Conservation (phyloP, 164 flowering plant genomes). For the Nymphaea thermarum region DNA sequence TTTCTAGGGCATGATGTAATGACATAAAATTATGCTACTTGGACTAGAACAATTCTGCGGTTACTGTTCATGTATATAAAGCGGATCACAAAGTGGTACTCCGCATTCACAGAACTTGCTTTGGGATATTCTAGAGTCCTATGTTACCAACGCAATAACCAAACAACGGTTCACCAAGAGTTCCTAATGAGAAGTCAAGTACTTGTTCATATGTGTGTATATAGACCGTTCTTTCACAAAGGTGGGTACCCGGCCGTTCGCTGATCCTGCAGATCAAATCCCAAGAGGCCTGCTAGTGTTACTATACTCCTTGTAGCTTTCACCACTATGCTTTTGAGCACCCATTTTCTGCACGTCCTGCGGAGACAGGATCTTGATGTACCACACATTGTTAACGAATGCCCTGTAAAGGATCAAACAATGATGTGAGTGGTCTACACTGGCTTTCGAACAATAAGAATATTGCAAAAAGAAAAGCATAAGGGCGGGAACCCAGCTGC, state of each 20-base stretch:
- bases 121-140: not conserved
- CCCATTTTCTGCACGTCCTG: constrained; percentile 63
- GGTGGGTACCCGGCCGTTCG: not conserved
- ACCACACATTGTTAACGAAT: constrained; percentile 79
- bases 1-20: too few relatives aligned
- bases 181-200: not conserved
- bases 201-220: not conserved
- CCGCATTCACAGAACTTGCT: too few relatives aligned
- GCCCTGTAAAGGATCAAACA: constrained; percentile 31
- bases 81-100: too few relatives aligned
- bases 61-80: too few relatives aligned
- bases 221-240: not conserved
- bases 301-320: not conserved
- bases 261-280: not conserved
- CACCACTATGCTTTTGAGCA: not conserved
- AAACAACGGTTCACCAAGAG: not conserved
- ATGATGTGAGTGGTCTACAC: not conserved
- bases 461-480: too few relatives aligned
- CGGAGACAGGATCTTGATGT: constrained; percentile 81
- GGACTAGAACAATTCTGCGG: too few relatives aligned
- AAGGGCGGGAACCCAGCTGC: too few relatives aligned
- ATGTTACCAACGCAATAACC: not conserved
- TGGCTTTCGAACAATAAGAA: too few relatives aligned
- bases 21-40: too few relatives aligned
- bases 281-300: not conserved